Conservation (phyloP, 2,329 filamentous ascomycete genomes). For the Cladorrhinum sp. region DNA sequence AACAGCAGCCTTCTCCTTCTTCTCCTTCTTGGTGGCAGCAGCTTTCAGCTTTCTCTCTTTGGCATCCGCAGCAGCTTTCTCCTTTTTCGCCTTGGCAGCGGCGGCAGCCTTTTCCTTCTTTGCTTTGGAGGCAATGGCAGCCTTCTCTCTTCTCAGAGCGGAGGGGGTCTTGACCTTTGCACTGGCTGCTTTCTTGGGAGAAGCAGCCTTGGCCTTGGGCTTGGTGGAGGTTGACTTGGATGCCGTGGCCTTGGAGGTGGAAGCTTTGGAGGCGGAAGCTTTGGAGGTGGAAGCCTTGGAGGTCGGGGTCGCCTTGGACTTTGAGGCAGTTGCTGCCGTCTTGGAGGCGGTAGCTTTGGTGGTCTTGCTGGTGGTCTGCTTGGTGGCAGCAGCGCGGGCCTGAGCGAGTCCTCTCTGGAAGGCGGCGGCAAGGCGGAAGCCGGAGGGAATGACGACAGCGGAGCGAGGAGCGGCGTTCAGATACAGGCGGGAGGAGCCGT, state of each 20-base stretch:
- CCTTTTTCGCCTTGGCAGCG: constrained; percentile 27
- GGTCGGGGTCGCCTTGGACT: too few species aligned
- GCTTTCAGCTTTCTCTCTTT: neutral
- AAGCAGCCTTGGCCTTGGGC: constrained; percentile 23
- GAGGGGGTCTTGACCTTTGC: neutral
- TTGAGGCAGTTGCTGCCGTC: too few species aligned
- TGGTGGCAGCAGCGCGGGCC: constrained; percentile 23
- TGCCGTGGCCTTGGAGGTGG: constrained; percentile 22
- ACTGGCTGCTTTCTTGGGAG: constrained; percentile 18
- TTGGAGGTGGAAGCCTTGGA: constrained; percentile 1
- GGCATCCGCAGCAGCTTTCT: constrained; percentile 17
- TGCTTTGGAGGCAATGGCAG: neutral
- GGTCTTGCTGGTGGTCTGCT: constrained; percentile 29
- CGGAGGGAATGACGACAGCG: constrained; percentile 11
- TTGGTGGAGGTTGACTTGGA: constrained; percentile 12
- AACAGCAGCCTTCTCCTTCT: constrained; percentile 28
- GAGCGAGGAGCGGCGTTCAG: constrained; percentile 6
- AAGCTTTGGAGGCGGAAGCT: constrained; percentile 2
- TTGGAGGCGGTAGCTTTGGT: constrained; percentile 28
- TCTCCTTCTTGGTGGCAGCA: constrained; percentile 27
- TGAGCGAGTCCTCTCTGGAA: constrained; percentile 22
- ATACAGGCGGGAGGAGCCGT: constrained; percentile 5
- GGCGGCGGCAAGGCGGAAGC: constrained; percentile 16
- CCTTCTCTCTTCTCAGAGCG: neutral
- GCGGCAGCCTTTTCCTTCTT: neutral